A percentile compares a stretch with the other conserved stretches of the same genome.
phyloP scores from a whole-genome alignment of 257 asterid species.

The Lantana camara region DNA sequence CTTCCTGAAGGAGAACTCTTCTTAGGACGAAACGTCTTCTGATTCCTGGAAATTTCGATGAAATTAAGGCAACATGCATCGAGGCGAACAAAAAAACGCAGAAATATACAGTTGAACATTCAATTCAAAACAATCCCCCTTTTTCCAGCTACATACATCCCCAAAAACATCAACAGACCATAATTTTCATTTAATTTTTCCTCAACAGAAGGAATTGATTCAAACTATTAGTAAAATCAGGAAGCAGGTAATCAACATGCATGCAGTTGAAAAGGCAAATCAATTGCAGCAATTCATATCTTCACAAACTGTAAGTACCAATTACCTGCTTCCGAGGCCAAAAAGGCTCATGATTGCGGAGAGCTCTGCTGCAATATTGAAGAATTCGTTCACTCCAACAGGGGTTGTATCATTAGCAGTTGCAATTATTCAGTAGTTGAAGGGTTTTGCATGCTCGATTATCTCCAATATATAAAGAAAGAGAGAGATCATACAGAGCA shows the following conservation, averaged over 20 bases:
- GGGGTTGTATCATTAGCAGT: slow-evolving; percentile 1
- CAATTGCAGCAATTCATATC: background rate
- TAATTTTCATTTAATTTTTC: too few species aligned
- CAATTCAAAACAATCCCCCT: background rate
- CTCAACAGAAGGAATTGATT: background rate
- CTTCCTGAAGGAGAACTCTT: slow-evolving; percentile 44
- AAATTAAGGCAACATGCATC: background rate
- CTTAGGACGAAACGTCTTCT: slow-evolving; percentile 47
- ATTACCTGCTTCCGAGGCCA: slow-evolving; percentile 57
- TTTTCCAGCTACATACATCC: background rate
- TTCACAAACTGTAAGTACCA: background rate
- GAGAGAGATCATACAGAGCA: background rate
- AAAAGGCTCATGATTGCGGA: slow-evolving; percentile 43
- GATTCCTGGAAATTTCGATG: slow-evolving; percentile 37
- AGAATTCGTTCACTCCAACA: background rate
- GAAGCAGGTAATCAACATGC: slow-evolving; percentile 27
- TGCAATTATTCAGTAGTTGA: slow-evolving; percentile 7
- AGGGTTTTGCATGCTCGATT: slow-evolving; percentile 31
- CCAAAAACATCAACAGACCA: too few species aligned
- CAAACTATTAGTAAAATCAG: background rate
- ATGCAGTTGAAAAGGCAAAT: slow-evolving; percentile 22
- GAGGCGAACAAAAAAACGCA: background rate
- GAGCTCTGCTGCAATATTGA: background rate
- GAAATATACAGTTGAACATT: background rate
- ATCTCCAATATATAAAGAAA: slow-evolving; percentile 30